These are phyloP conservation scores for Debaryomyces udenii DNA, from an alignment of 1,139 yeast genomes.

Conservation along the genomic window DNA sequence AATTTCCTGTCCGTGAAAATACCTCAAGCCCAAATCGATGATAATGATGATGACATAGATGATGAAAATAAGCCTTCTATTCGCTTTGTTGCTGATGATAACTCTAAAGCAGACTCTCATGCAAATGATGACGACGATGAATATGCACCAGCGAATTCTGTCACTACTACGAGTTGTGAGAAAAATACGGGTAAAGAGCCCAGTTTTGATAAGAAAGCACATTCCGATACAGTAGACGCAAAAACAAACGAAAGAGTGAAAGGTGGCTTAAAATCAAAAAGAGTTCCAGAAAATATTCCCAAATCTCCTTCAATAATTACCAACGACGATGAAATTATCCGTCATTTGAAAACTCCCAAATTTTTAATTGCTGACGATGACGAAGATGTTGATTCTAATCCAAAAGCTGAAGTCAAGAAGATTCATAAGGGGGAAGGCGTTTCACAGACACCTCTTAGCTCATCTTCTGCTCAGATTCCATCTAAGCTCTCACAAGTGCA, in stretches of 20 bases:
- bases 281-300: conserved; percentile 1
- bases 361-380: conserved; percentile 37
- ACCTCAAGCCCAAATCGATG: conserved; percentile 71
- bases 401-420: neutral
- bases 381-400: conserved; percentile 15
- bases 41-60: conserved; percentile 48
- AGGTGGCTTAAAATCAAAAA: conserved; percentile 10
- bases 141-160: neutral
- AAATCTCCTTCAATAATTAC: conserved; percentile 40
- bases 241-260: conserved; percentile 4
- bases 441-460: neutral
- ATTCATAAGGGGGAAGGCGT: neutral
- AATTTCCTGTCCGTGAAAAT: conserved; percentile 78
- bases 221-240: conserved; percentile 21
- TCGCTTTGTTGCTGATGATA: conserved; percentile 33
- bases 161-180: neutral
- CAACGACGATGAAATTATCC: conserved; percentile 41
- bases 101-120: conserved; percentile 16
- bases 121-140: conserved; percentile 20
- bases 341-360: conserved; percentile 40
- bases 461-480: neutral
- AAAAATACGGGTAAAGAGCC: neutral
- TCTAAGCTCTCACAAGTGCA: neutral
- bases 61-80: conserved; percentile 25
- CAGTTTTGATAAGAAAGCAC: conserved; percentile 3